Conservation (phyloP, 2,329 filamentous ascomycete genomes). For the Colletotrichum paranaense region DNA sequence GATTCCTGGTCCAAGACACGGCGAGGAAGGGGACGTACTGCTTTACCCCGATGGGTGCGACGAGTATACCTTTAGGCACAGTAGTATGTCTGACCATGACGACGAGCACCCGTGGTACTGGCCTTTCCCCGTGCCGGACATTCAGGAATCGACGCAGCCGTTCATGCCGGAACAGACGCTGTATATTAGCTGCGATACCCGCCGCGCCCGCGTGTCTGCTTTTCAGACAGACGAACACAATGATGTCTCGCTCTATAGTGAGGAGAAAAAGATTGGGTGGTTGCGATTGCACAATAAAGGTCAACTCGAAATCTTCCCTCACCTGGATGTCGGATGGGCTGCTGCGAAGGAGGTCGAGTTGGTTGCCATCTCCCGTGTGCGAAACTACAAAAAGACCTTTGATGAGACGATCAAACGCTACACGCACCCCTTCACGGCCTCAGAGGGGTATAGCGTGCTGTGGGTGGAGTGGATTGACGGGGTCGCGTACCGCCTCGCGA, state of each 20-base stretch:
- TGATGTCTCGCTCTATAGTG: not conserved
- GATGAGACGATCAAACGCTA: not conserved
- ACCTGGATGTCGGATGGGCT: not conserved
- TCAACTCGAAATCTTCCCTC: not conserved
- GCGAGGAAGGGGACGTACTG: not conserved
- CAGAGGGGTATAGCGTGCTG: not conserved
- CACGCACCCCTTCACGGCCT: not conserved
- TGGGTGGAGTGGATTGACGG: not conserved
- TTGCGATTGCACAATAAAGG: not conserved
- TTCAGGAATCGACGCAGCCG: not conserved
- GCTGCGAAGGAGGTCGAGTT: not conserved
- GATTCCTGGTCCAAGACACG: not conserved
- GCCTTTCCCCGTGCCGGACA: not conserved
- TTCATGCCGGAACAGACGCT: slow-evolving; percentile 5
- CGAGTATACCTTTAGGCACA: not conserved
- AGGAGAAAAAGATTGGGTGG: not conserved
- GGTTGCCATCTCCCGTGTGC: not conserved
- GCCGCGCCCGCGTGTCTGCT: not conserved
- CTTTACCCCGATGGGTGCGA: not conserved
- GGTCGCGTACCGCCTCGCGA: not conserved
- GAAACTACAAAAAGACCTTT: not conserved
- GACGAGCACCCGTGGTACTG: not conserved
- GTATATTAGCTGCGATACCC: not conserved
- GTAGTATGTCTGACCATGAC: not conserved
- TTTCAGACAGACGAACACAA: not conserved